Conservation (phyloP, 2,329 filamentous ascomycete species). For the Colletotrichum sp. region DNA sequence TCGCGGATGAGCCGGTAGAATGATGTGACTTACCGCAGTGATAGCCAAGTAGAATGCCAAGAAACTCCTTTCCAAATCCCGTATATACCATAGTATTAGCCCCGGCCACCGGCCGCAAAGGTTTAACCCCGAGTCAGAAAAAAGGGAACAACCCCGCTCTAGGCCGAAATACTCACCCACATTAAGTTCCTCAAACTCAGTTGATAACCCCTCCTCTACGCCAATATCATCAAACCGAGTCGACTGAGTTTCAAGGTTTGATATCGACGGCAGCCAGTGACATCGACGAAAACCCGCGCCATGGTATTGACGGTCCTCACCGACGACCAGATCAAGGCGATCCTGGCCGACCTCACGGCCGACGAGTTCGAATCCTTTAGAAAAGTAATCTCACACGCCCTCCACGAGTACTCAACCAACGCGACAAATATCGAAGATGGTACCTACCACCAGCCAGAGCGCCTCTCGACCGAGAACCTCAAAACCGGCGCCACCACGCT, state of each 20-base stretch:
- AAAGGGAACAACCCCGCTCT: constrained; percentile 9
- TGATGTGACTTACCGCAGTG: background rate
- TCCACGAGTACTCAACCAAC: constrained; percentile 67
- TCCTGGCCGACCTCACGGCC: constrained; percentile 57
- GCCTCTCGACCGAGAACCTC: constrained; percentile 51
- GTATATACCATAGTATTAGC: background rate
- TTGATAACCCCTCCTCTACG: background rate
- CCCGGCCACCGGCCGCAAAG: background rate
- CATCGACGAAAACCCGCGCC: background rate
- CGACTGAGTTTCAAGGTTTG: constrained; percentile 19
- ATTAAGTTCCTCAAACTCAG: background rate
- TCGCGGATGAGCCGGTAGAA: background rate
- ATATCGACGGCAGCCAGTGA: background rate
- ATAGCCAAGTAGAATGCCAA: background rate
- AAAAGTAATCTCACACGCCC: constrained; percentile 50
- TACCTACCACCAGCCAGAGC: constrained; percentile 59
- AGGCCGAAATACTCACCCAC: background rate
- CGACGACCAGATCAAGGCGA: constrained; percentile 57
- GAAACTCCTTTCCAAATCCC: background rate
- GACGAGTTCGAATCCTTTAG: constrained; percentile 59
- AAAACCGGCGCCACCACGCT: constrained; percentile 63
- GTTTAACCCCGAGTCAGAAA: constrained; percentile 4
- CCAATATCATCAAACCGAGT: background rate
- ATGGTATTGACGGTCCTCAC: constrained; percentile 65
- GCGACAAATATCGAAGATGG: constrained; percentile 46